Conservation (phyloP, 164 flowering plant species). For the Magnolia kwangsiensis region DNA sequence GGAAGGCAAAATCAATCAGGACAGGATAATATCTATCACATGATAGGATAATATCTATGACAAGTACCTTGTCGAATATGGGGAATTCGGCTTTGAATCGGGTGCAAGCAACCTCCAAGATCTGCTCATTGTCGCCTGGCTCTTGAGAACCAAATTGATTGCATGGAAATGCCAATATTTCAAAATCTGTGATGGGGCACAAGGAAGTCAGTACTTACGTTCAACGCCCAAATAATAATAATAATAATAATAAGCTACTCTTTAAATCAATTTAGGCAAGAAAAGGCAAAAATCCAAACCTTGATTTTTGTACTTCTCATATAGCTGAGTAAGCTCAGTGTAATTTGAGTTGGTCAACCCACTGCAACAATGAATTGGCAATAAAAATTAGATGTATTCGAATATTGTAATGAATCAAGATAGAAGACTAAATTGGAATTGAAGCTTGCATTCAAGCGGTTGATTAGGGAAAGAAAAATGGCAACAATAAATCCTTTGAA, state of each 20-base stretch:
- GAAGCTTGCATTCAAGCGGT: not conserved
- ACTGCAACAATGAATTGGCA: constrained; percentile 33
- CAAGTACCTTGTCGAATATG: constrained; percentile 73
- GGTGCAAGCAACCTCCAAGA: constrained; percentile 69
- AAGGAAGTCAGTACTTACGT: too few species aligned
- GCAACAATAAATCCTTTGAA: too few species aligned
- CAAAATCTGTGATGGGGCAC: constrained; percentile 43
- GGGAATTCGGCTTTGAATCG: constrained; percentile 87
- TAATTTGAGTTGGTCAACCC: constrained; percentile 85
- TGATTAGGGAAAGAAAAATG: too few species aligned
- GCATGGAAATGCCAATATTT: constrained; percentile 92
- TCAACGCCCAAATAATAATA: too few species aligned
- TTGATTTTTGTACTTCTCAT: constrained; percentile 71
- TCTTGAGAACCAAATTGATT: constrained; percentile 86
- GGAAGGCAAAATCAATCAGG: too few species aligned
- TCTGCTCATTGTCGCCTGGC: constrained; percentile 79
- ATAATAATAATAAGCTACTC: too few species aligned
- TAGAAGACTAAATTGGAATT: not conserved
- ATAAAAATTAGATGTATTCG: too few species aligned
- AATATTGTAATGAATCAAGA: not conserved
- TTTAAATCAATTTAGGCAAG: not conserved
- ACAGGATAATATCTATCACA: too few species aligned
- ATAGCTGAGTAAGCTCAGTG: constrained; percentile 61
- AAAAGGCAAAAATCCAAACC: constrained; percentile 32
- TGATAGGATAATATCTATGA: too few species aligned